Evolutionary conservation across 1,139 yeast species (phyloP).

Genomic region (Kurtzmaniella quercitrusa): DNA sequence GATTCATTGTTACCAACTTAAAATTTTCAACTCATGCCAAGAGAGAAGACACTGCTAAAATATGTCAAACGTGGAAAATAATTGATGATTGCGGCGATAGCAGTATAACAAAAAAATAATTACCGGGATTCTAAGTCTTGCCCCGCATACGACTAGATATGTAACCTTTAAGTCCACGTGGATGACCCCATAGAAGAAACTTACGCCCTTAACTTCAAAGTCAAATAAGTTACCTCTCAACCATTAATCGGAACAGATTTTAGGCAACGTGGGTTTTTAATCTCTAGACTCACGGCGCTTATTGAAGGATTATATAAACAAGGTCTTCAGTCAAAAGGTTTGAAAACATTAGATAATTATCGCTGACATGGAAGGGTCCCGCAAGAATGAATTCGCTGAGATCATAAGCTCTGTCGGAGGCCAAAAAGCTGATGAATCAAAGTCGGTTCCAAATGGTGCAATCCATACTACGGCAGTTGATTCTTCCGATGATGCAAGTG

Average conservation of each 20-base stretch:
- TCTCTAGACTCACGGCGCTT: background rate
- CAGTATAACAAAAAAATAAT: background rate
- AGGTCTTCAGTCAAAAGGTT: background rate
- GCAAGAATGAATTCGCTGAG: background rate
- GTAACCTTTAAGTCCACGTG: background rate
- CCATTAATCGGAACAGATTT: background rate
- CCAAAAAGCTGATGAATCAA: background rate
- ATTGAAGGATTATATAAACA: background rate
- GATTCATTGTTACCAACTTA: too few relatives aligned
- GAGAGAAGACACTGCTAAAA: background rate
- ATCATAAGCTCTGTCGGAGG: background rate
- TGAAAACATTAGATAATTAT: background rate
- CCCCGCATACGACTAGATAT: background rate
- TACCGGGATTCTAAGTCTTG: background rate
- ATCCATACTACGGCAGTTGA: background rate
- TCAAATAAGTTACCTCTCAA: background rate
- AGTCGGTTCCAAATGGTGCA: background rate
- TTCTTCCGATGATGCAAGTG: slow-evolving; percentile 6
- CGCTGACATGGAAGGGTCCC: background rate
- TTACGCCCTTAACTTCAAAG: too few relatives aligned
- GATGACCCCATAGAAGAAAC: background rate
- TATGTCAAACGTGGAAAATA: background rate
- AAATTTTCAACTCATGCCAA: background rate
- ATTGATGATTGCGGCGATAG: background rate
- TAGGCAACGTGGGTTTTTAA: background rate